phyloP scores from a whole-genome alignment of 139 green algal genomes.

The Astrephomene gubernaculifera region DNA sequence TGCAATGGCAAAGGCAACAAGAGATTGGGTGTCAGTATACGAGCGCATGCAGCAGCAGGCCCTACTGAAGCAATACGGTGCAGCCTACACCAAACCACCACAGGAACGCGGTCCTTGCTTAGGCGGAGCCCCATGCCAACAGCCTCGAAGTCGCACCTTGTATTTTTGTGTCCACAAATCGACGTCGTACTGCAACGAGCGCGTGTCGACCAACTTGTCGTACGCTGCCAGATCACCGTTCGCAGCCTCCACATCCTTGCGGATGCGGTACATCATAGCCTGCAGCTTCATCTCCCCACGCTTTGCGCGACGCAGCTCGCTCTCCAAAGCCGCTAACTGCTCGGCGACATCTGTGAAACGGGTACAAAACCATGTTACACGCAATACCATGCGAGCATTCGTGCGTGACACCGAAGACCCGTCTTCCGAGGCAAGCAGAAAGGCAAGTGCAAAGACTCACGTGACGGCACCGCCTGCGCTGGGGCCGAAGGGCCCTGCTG shows the following conservation, averaged over 20 bases:
- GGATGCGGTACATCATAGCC: slow-evolving; percentile 80
- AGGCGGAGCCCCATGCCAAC: background rate
- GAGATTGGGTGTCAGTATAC: no score
- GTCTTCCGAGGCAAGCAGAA: no score
- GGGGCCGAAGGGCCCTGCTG: slow-evolving; percentile 8
- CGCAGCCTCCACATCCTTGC: slow-evolving; percentile 68
- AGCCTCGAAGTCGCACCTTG: slow-evolving; percentile 42
- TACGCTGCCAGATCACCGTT: slow-evolving; percentile 53
- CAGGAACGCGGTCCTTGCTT: no score
- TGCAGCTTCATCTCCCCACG: slow-evolving; percentile 85
- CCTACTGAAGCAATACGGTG: background rate
- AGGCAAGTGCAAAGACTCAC: no score
- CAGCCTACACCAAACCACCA: background rate
- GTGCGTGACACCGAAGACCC: no score
- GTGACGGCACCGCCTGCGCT: background rate
- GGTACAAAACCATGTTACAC: no score
- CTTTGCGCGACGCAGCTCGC: slow-evolving; percentile 77
- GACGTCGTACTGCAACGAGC: slow-evolving; percentile 70
- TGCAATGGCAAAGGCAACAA: no score
- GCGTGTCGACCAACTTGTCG: slow-evolving; percentile 73
- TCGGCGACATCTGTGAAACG: background rate
- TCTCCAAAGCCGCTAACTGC: slow-evolving; percentile 50
- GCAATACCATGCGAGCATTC: no score
- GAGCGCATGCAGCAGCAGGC: no score
- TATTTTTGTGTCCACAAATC: slow-evolving; percentile 63